Conservation (phyloP, 495 filamentous ascomycete species). For the Collariella sp. region DNA sequence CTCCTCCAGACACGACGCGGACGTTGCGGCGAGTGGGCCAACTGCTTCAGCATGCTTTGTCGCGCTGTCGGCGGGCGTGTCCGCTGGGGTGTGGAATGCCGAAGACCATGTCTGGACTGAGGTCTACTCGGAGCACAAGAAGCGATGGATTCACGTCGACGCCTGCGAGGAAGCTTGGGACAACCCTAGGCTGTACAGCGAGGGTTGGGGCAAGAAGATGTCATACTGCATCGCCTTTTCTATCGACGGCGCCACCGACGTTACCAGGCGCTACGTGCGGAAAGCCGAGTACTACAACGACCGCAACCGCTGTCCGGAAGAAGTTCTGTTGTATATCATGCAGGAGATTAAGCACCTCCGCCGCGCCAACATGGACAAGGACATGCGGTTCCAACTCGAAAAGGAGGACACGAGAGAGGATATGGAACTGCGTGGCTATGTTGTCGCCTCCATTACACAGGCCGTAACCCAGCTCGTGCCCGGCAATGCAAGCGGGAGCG, state of each 20-base stretch:
- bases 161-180: conserved; percentile 94
- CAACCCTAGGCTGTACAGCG: conserved; percentile 82
- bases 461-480: conserved; percentile 42
- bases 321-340: conserved; percentile 79
- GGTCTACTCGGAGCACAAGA: conserved; percentile 88
- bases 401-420: conserved; percentile 88
- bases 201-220: conserved; percentile 92
- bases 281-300: conserved; percentile 64
- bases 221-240: conserved; percentile 97
- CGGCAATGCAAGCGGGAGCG: conserved; percentile 17
- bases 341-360: conserved; percentile 81
- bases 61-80: conserved; percentile 83
- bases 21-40: conserved; percentile 91
- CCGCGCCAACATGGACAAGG: conserved; percentile 67
- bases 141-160: conserved; percentile 96
- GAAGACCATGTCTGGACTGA: conserved; percentile 98
- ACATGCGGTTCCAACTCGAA: conserved; percentile 69
- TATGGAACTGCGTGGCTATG: conserved; percentile 65
- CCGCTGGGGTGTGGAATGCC: conserved; percentile 95
- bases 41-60: conserved; percentile 98
- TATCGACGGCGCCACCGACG: conserved; percentile 88
- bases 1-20: conserved; percentile 77
- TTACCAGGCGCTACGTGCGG: conserved; percentile 91
- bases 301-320: conserved; percentile 70
- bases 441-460: conserved; percentile 61